Base-by-base conservation (phyloP, 805 yeast genomes). In the Pichia exigua region DNA sequence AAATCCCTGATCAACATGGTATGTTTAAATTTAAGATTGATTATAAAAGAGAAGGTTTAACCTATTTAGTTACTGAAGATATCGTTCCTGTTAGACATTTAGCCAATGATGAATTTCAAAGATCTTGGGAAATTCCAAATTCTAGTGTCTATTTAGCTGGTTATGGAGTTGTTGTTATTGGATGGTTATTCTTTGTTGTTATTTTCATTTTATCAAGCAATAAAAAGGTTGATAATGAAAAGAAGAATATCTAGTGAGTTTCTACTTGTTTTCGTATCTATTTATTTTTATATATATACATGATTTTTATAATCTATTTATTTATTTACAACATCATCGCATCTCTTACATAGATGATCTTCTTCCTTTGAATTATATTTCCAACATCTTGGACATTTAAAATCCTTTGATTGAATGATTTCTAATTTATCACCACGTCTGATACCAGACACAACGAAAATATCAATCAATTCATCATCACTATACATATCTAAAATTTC, bases 301-400 rank as follows among this genome's bases (percentile, higher is more conserved):
- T 35, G 20, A 35, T 17, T 32, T 32, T 15, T 17, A 35, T n/a
- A 35, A 17, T 35, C 39, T 35, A 35, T 35, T n/a, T 35, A 35
- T 35, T 35, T 35, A 35, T 35, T 35, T 20, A 71, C 61, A 32
- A 75, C 82, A 1, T 59, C 56, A 13, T 68, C 66, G 69, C 98
- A 92, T 58, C 94, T 77, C 1, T 49, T 42, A 65, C 99, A 92
- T 28, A 90, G 69, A 1, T 65, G 65, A 12, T 79, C 79, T 38
- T 75, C 81, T 0, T 55, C 59, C 0, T 61, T 66, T 0, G 95
- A 72, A 9, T 78, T 78, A 62, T 69, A 82, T 61, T 87, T 87
- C 99, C 99, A 94, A 68, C 99, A 94, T 64, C 99, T 77, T 8
- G 96, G 96, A 65, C 99, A 94, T 61, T 90, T 90, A 48, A 69